Evolutionary conservation across 352 stramenopile genomes (phyloP), one percentile per base, ranked within the genome.

Genomic region (Halophytophthora batemanensis): DNA sequence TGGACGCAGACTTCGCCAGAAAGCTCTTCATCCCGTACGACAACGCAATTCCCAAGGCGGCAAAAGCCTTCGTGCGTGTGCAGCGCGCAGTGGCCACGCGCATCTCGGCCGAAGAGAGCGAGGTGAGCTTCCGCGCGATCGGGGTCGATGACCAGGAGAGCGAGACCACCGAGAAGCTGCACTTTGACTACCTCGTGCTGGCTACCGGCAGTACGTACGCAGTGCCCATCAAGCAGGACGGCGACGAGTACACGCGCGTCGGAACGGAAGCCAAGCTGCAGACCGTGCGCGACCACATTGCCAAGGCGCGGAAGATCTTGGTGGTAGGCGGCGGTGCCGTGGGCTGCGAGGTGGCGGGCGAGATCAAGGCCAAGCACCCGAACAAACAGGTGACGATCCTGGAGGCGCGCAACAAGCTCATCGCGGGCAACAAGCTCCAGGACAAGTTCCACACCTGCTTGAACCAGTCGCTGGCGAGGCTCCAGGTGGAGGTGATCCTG

Each of bases 21-120:
- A 85, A 83, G 52, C 63, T 86, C 31, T 84, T 84, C 56, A 54
- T 86, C 13, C 73, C 71, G 38, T 79, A 80, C 46, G 69, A 74
- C 53, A 74, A 66, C 18, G 71, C 59, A n/a, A 56, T 85, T 29
- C 61, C 70, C n/a, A 57, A 59, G 23, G 43, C 55, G 14, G 49
- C 67, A 31, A 47, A 45, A 18, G 21, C 37, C 2, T 83, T 76
- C 55, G 67, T 64, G 39, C 67, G 69, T 53, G 60, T 83, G 37
- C 53, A 72, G 50, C 72, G 69, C 42, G 68, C 62, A 4, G n/a
- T 77, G 23, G 69, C 63, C 17, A 82, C 67, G 13, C 53, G 45
- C 45, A 74, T 82, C 50, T 29, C 54, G 17, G 53, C 47, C 0
- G 60, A 55, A 3, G 36, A 50, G 19, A 78, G 72, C 50, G 67